A percentile compares a stretch with the other conserved stretches of the same genome.
These are phyloP conservation scores for Penicillium atrosanguineum DNA, from an alignment of 495 filamentous ascomycete genomes.

Conservation along the genomic window DNA sequence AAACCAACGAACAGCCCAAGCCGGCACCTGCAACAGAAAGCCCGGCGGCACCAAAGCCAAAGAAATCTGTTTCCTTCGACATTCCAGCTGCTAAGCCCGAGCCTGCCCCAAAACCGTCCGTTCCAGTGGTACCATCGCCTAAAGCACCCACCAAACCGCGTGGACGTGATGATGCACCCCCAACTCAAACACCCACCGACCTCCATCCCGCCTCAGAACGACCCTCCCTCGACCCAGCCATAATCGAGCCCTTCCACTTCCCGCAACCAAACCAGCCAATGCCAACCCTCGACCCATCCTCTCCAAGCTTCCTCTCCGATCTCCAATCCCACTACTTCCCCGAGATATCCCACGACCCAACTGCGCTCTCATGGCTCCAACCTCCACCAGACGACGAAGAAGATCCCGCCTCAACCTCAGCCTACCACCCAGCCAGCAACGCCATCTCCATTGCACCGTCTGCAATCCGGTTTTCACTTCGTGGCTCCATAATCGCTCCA, in stretches of 20 bases:
- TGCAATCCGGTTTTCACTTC: conserved; percentile 84
- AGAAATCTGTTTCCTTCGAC: conserved; percentile 36
- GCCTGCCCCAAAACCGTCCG: conserved; percentile 3
- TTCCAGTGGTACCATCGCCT: background rate
- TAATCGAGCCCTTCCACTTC: conserved; percentile 59
- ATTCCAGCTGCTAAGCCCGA: conserved; percentile 8
- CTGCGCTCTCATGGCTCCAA: conserved; percentile 86
- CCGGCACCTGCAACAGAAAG: background rate
- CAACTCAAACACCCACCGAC: conserved; percentile 33
- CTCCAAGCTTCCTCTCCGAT: conserved; percentile 75
- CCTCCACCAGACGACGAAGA: conserved; percentile 60
- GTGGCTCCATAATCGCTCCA: conserved; percentile 73
- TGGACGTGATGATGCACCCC: conserved; percentile 37
- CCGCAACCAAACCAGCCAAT: conserved; percentile 36
- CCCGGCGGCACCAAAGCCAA: conserved; percentile 9
- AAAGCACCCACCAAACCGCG: conserved; percentile 19
- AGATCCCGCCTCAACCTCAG: conserved; percentile 48
- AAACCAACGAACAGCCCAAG: background rate
- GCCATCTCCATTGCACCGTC: conserved; percentile 66
- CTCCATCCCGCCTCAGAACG: conserved; percentile 42
- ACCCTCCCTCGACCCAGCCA: conserved; percentile 45
- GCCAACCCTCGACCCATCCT: conserved; percentile 77
- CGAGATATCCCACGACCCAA: conserved; percentile 75
- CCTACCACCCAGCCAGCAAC: conserved; percentile 74
- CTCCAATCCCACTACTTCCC: conserved; percentile 94